Base-by-base conservation (phyloP, 345 rosid species). In the Firmiana major region DNA sequence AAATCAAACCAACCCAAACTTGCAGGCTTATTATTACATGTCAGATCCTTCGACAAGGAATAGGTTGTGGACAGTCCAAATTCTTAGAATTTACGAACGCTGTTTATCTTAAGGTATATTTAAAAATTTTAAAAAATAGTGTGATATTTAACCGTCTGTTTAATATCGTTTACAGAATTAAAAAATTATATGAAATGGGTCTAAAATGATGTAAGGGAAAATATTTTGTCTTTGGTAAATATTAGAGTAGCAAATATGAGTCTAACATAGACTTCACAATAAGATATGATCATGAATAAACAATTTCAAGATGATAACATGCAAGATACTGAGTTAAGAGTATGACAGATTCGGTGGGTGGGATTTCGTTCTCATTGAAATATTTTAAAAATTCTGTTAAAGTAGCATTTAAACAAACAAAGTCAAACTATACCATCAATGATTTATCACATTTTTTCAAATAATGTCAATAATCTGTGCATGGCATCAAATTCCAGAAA, bases 331-430 rank as follows among this genome's bases (percentile, higher is more conserved):
- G 31, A 6, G 7, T 22, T 9, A 49, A 58, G 34, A 59, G 64
- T 24, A 59, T 4, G 7, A 59, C 26, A 48, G 80, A 77, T 81
- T 31, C 6, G 80, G 83, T 77, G 38, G 78, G 77, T 77, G 80
- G 40, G 77, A 73, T 65, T 71, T 81, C 83, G 45, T 65, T 81
- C 72, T 79, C 81, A 42, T 51, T 3, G 0, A 51, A 46, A 71
- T 78, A 42, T 31, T 63, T n/a, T 34, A 3, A 24, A 21, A 9
- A 11, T 19, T 24, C 8, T 8, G 19, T 6, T 24, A 24, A 59
- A 24, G 17, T 22, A 58, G 17, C 24, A 24, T 3, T 59, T 24
- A 26, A 24, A 59, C 64, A 59, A 11, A 26, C 5, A 24, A 59
- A 4, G 17, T 8, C 64, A 59, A 59, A 59, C 17, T 1, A 59